phyloP scores from a whole-genome alignment of 257 asterid genomes.

The Salvia miltiorrhiza region DNA sequence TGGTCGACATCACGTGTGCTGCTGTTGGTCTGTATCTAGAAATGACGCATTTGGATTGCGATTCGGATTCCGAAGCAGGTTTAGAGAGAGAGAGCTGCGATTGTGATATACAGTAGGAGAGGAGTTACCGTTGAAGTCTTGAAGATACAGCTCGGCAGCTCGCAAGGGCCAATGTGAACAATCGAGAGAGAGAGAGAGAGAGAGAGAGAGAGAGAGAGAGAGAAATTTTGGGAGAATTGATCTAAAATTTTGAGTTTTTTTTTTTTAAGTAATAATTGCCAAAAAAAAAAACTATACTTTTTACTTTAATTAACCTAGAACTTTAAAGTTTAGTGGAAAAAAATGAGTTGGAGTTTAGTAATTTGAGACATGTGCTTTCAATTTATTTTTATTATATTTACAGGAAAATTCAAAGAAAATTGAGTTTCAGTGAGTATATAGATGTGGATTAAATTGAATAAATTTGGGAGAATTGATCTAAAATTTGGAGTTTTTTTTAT shows the following conservation, averaged over 20 bases:
- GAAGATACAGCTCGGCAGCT: constrained; percentile 23
- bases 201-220: no score
- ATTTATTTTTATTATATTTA: no score
- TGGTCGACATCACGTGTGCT: constrained; percentile 44
- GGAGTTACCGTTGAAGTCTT: constrained; percentile 16
- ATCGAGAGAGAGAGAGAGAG: background rate
- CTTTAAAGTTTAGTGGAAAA: no score
- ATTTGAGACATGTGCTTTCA: no score
- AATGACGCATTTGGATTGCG: constrained; percentile 21
- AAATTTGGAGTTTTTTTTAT: no score
- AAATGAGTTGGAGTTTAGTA: no score
- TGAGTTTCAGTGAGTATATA: background rate
- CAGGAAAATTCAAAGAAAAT: no score
- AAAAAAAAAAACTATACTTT: no score
- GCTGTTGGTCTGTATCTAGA: background rate
- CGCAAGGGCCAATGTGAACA: constrained; percentile 4
- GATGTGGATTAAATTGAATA: background rate
- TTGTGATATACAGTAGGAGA: constrained; percentile 19
- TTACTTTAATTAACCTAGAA: no score
- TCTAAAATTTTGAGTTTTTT: background rate
- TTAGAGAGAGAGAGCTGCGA: constrained; percentile 15
- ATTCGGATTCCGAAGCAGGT: constrained; percentile 12
- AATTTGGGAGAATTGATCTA: no score
- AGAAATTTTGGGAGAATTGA: background rate
- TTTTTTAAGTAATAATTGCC: background rate